These are phyloP conservation scores for Mallotus nudiflorus DNA, from an alignment of 345 rosid species.

Conservation along the genomic window DNA sequence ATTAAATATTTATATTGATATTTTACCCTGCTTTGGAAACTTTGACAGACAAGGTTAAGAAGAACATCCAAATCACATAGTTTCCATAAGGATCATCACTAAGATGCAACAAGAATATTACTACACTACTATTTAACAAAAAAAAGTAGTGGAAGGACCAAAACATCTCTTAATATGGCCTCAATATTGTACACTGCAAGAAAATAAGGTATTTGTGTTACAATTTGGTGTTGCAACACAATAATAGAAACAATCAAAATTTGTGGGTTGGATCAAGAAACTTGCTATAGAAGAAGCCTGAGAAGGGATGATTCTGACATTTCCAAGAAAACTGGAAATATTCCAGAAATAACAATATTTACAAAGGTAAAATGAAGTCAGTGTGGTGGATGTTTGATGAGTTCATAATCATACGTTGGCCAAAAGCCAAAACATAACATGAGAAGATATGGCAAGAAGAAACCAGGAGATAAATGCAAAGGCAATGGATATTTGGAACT, in stretches of 20 bases:
- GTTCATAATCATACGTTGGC: slow-evolving; percentile 34
- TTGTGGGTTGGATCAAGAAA: neutral
- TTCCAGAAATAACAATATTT: slow-evolving; percentile 5
- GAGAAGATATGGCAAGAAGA: slow-evolving; percentile 40
- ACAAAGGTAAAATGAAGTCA: slow-evolving; percentile 10
- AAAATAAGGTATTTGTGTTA: too few relatives aligned
- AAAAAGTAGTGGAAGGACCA: neutral
- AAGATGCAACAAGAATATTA: too few relatives aligned
- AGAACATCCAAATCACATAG: too few relatives aligned
- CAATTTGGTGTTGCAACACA: neutral
- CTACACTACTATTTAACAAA: too few relatives aligned
- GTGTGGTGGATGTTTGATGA: neutral
- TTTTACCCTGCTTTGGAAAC: too few relatives aligned
- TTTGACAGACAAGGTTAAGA: too few relatives aligned
- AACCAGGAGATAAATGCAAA: slow-evolving; percentile 41
- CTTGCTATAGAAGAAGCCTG: neutral
- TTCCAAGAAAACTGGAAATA: slow-evolving; percentile 7
- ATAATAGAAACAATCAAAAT: neutral
- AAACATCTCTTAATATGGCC: neutral
- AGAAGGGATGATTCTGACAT: slow-evolving; percentile 6
- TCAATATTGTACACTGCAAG: neutral
- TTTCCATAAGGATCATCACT: too few relatives aligned
- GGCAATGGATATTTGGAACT: slow-evolving; percentile 34
- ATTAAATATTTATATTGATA: too few relatives aligned
- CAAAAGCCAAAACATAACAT: slow-evolving; percentile 43